These are phyloP conservation scores for Microbotryum lychnidis-dioicae DNA, from an alignment of 1,284 basidiomycete genomes.

Conservation along the genomic window DNA sequence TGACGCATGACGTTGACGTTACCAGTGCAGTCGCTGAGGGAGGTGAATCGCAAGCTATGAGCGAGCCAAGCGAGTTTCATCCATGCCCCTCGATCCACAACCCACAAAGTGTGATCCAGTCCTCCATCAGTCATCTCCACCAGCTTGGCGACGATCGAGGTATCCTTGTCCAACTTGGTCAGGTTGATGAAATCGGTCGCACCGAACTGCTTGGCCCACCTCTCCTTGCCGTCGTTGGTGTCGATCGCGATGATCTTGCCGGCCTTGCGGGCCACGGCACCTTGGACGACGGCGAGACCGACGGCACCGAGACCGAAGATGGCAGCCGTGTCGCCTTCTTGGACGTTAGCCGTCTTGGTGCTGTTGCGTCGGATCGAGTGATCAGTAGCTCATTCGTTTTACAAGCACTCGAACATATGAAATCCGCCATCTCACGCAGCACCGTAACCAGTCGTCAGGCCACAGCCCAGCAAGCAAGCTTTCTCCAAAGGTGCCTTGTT, in stretches of 20 bases:
- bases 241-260: constrained; percentile 88
- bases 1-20: constrained; percentile 93
- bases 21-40: constrained; percentile 70
- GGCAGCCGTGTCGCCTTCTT: constrained; percentile 56
- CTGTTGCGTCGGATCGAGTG: background rate
- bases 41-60: background rate
- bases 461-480: constrained; percentile 61
- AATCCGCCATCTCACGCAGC: constrained; percentile 57
- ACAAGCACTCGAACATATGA: constrained; percentile 28
- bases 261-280: constrained; percentile 68
- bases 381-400: background rate
- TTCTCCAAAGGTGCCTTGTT: constrained; percentile 82
- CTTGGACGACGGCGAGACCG: constrained; percentile 84
- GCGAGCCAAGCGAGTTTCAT: background rate
- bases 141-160: constrained; percentile 78
- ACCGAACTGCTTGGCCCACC: constrained; percentile 87
- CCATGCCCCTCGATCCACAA: no score
- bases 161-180: constrained; percentile 60
- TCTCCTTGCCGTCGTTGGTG: constrained; percentile 73
- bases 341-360: constrained; percentile 48
- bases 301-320: constrained; percentile 93
- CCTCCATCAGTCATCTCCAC: constrained; percentile 94
- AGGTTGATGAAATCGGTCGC: constrained; percentile 97
- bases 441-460: constrained; percentile 87
- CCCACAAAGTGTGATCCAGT: constrained; percentile 80